Conservation (phyloP, 768 basidiomycete species). For the Agaricus blazei region DNA sequence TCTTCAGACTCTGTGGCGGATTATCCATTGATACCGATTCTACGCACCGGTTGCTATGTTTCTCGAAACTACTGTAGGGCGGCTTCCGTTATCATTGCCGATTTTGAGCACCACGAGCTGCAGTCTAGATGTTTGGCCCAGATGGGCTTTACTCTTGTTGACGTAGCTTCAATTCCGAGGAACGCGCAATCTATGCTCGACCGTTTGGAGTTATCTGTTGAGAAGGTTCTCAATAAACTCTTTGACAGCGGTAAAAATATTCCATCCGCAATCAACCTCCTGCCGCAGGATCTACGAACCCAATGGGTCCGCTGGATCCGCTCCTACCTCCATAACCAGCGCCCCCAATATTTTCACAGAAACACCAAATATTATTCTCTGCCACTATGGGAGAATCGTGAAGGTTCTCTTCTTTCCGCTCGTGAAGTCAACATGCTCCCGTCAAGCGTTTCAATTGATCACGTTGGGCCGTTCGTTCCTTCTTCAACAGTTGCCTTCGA, state of each 20-base stretch:
- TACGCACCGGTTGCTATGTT: constrained; percentile 19
- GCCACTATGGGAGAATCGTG: neutral
- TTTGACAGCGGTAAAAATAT: neutral
- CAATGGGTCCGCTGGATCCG: neutral
- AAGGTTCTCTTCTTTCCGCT: constrained; percentile 1
- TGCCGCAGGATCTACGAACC: neutral
- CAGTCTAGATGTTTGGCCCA: constrained; percentile 25
- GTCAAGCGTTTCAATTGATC: neutral
- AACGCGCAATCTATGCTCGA: constrained; percentile 9
- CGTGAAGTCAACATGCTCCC: constrained; percentile 7
- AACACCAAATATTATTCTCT: neutral
- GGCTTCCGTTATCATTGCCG: constrained; percentile 19
- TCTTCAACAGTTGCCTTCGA: neutral
- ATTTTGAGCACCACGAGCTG: constrained; percentile 10
- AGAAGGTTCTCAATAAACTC: neutral
- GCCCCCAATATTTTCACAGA: neutral
- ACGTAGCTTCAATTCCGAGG: constrained; percentile 13
- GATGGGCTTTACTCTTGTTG: constrained; percentile 8
- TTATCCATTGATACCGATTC: constrained; percentile 32
- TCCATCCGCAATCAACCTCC: neutral
- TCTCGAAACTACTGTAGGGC: constrained; percentile 25
- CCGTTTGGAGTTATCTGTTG: neutral
- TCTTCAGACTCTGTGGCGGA: constrained; percentile 13
- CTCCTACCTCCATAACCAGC: neutral
- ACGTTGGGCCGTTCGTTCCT: constrained; percentile 2